Evolutionary conservation across 257 asterid species (phyloP).

Genomic region (Gardenia jasminoides): DNA sequence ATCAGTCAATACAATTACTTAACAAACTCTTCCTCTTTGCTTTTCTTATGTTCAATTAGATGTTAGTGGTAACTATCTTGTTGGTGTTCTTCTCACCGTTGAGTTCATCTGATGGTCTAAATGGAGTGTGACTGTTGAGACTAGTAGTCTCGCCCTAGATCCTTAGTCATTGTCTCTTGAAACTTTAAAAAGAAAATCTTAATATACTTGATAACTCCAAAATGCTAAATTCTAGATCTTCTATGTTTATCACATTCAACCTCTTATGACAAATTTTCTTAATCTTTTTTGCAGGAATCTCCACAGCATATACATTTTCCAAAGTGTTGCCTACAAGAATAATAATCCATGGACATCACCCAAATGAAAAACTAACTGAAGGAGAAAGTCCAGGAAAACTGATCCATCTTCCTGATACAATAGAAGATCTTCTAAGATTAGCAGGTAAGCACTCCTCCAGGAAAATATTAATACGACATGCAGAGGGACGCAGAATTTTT

Average conservation of each 20-base stretch:
- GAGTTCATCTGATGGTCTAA: background rate
- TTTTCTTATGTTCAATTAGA: background rate
- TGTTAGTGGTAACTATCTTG: background rate
- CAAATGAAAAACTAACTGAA: constrained; percentile 51
- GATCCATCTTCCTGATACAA: constrained; percentile 77
- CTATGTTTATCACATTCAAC: background rate
- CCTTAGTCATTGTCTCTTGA: background rate
- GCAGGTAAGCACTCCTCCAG: constrained; percentile 57
- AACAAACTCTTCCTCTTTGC: background rate
- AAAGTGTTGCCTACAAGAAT: constrained; percentile 53
- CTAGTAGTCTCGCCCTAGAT: background rate
- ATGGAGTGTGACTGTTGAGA: background rate
- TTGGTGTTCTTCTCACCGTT: background rate
- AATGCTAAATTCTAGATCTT: background rate
- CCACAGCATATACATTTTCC: constrained; percentile 22
- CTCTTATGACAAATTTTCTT: background rate
- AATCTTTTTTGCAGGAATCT: constrained; percentile 42
- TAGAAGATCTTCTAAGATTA: constrained; percentile 58
- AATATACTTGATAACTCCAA: constrained; percentile 1
- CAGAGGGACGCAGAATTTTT: background rate
- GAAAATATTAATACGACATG: background rate
- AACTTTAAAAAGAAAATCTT: background rate
- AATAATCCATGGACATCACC: constrained; percentile 83
- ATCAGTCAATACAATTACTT: background rate
- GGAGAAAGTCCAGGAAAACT: constrained; percentile 62